Base-by-base conservation (phyloP, 306 rosid species). In the Vachellia pachyceras region DNA sequence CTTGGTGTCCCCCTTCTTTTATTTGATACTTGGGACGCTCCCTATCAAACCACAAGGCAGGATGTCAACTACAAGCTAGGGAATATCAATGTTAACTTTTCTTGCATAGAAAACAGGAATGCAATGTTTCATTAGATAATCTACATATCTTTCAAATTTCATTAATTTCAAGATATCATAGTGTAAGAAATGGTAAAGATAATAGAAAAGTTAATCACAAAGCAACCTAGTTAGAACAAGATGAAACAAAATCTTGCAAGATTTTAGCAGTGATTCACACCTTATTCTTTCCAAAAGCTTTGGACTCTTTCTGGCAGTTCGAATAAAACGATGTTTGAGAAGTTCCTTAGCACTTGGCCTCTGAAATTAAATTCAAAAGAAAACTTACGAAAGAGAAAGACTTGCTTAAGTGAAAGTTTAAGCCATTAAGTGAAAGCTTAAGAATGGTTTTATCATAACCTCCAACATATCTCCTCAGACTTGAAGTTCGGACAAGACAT, bases 261-360 rank as follows among this genome's bases (percentile, higher is more conserved):
- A 72, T 49, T 23, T 44, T 23, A 44, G 49, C 52, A 69, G 47
- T 42, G 54, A 42, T 5, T 69, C 54, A 13, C 37, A 69, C 74
- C 74, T 69, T 69, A 69, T 42, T 69, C 74, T 69, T 20, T 69
- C 74, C 74, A 69, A 42, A 69, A 69, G 52, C 54, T 69, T 69
- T 10, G 74, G 37, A 69, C 74, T 69, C 55, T 69, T 69, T 29
- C 74, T 69, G 23, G 55, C 74, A 41, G 37, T 42, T 7, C 74
- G 74, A 20, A 69, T 69, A 69, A 69, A 69, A 10, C 74, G 74
- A 15, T 69, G 74, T 69, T 22, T 69, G 55, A 69, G 74, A 69
- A 69, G 74, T 69, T 69, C 74, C 74, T 69, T 69, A 44, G 74
- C 74, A 23, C 74, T 69, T 44, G 74, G 74, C 55, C 74, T 42